These are phyloP conservation scores for Hyphopichia wangnamkhiaoensis DNA, from an alignment of 1,139 yeast species.

Conservation along the genomic window DNA sequence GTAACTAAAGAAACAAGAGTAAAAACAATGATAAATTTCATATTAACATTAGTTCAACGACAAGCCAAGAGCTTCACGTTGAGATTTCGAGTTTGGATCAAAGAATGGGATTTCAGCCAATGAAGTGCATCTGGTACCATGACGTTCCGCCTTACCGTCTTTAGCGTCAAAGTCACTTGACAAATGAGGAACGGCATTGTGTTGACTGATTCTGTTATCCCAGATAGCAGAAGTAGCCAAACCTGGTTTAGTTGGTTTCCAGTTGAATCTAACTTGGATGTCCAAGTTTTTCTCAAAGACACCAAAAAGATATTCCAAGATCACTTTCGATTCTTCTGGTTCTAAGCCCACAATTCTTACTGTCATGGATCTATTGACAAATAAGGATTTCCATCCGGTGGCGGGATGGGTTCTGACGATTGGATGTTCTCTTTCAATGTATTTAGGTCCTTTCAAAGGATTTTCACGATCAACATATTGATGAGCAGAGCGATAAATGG, in stretches of 20 bases:
- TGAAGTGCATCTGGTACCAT: conserved; percentile 60
- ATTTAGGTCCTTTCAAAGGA: conserved; percentile 35
- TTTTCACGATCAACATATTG: conserved; percentile 32
- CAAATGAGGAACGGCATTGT: conserved; percentile 37
- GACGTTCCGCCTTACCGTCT: conserved; percentile 57
- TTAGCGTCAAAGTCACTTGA: conserved; percentile 15
- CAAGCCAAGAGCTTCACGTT: conserved; percentile 54
- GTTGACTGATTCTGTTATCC: conserved; percentile 58
- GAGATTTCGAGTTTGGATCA: conserved; percentile 52
- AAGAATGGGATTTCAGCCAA: conserved; percentile 57
- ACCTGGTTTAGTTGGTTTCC: conserved; percentile 44
- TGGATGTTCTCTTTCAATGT: conserved; percentile 41
- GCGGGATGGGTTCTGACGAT: conserved; percentile 44
- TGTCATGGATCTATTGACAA: conserved; percentile 39
- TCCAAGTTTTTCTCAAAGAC: conserved; percentile 38
- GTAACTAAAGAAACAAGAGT: too few species aligned
- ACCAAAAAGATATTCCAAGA: conserved; percentile 35
- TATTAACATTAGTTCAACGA: conserved; percentile 26
- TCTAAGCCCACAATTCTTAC: conserved; percentile 38
- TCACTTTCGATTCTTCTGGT: conserved; percentile 30
- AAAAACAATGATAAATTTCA: too few species aligned
- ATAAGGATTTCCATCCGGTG: conserved; percentile 43
- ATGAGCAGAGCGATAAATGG: conserved; percentile 36
- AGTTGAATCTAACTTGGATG: conserved; percentile 55
- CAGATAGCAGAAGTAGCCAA: conserved; percentile 57